Conservation (phyloP, 495 filamentous ascomycete genomes). For the Emericellopsis terricola region DNA sequence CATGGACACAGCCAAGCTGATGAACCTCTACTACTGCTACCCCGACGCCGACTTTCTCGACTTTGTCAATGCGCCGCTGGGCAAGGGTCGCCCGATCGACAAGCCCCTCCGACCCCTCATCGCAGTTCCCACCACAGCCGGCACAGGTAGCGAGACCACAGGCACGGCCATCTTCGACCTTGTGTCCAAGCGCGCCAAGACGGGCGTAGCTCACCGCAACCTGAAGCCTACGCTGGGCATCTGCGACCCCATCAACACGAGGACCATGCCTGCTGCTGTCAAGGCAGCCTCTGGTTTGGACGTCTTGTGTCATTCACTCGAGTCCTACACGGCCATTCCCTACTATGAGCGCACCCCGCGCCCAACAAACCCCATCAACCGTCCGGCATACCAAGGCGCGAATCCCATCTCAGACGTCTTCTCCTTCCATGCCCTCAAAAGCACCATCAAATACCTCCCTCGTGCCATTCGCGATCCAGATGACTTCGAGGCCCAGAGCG, state of each 20-base stretch:
- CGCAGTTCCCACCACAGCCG: constrained; percentile 88
- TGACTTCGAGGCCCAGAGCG: constrained; percentile 72
- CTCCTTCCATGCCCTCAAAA: constrained; percentile 60
- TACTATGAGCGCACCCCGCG: constrained; percentile 70
- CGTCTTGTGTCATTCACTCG: constrained; percentile 83
- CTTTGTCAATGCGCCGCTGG: constrained; percentile 92
- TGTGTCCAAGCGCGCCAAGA: constrained; percentile 74
- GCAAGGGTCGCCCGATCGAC: constrained; percentile 68
- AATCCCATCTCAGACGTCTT: constrained; percentile 98
- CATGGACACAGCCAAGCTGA: constrained; percentile 94
- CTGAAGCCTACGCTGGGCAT: constrained; percentile 93
- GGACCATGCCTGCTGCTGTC: constrained; percentile 86
- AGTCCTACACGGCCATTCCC: constrained; percentile 93
- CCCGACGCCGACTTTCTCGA: constrained; percentile 85
- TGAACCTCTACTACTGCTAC: constrained; percentile 86
- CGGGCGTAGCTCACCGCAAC: constrained; percentile 83
- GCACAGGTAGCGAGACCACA: constrained; percentile 89
- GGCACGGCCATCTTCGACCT: constrained; percentile 97
- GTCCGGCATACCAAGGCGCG: constrained; percentile 90
- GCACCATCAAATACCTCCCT: constrained; percentile 79
- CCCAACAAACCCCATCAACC: constrained; percentile 73
- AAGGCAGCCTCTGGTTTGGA: constrained; percentile 79
- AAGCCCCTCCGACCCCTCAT: constrained; percentile 68
- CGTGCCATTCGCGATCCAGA: constrained; percentile 72
- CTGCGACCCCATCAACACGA: constrained; percentile 87